Percentiles rank a stretch among this genome's conserved stretches.
These are phyloP conservation scores for Volvox africanus DNA, from an alignment of 139 green algal genomes.

Conservation along the genomic window DNA sequence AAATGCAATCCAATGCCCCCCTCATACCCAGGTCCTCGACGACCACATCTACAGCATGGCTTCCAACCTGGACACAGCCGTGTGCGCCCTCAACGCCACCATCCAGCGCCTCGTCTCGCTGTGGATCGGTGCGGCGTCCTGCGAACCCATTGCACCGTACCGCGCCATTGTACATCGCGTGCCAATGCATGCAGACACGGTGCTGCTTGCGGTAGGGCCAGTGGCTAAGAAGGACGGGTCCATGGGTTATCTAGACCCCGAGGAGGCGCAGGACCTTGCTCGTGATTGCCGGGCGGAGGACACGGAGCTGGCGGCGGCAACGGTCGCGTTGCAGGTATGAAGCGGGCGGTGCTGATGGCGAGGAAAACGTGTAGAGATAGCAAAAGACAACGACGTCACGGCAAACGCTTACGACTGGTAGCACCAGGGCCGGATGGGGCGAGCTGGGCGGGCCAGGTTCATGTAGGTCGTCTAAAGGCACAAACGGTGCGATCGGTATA, in stretches of 20 bases:
- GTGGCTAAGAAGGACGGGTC: neutral
- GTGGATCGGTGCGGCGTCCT: slow-evolving; percentile 1
- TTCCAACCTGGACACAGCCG: neutral
- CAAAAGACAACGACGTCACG: too few species aligned
- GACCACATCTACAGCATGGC: slow-evolving; percentile 13
- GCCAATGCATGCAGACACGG: slow-evolving; percentile 29
- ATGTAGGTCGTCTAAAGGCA: too few species aligned
- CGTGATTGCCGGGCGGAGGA: neutral
- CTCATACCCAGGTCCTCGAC: neutral
- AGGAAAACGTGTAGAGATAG: too few species aligned
- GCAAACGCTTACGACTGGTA: too few species aligned
- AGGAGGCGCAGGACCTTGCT: neutral
- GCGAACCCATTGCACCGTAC: slow-evolving; percentile 21
- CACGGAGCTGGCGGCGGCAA: slow-evolving; percentile 19
- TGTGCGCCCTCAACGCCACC: slow-evolving; percentile 26
- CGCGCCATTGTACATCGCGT: neutral
- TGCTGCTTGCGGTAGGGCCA: slow-evolving; percentile 9
- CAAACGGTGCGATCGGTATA: too few species aligned
- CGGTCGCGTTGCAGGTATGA: slow-evolving; percentile 2
- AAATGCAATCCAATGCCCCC: neutral
- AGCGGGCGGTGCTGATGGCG: too few species aligned
- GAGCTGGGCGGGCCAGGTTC: too few species aligned
- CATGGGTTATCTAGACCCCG: neutral
- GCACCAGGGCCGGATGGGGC: too few species aligned
- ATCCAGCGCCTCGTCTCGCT: neutral